phyloP scores from a whole-genome alignment of 2,329 filamentous ascomycete genomes.

The Coniochaeta ligniaria region DNA sequence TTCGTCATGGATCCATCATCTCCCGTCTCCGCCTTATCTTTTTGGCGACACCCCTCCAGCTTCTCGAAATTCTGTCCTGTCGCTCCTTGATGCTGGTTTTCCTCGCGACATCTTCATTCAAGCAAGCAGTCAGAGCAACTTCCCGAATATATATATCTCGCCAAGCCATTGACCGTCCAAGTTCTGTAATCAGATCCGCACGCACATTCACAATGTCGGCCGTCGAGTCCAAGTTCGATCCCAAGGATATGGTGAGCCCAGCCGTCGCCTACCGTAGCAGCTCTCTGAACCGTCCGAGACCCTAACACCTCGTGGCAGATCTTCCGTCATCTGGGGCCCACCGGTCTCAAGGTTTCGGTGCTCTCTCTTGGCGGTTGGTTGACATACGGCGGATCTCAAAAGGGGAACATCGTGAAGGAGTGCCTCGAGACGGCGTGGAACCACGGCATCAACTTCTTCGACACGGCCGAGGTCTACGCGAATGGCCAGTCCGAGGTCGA shows the following conservation, averaged over 20 bases:
- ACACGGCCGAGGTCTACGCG: slow-evolving; percentile 43
- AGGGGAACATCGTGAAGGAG: not conserved
- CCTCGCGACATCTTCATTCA: not conserved
- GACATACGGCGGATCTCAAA: slow-evolving; percentile 55
- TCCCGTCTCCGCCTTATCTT: not conserved
- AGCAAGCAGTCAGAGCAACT: not conserved
- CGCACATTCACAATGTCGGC: not conserved
- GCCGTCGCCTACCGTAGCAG: not conserved
- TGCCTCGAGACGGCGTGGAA: slow-evolving; percentile 58
- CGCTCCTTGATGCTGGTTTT: not conserved
- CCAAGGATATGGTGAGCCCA: slow-evolving; percentile 1
- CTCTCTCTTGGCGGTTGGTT: slow-evolving; percentile 68
- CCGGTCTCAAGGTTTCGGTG: slow-evolving; percentile 66
- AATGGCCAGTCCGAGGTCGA: slow-evolving; percentile 40
- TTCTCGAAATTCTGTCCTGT: not conserved
- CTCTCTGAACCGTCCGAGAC: not conserved
- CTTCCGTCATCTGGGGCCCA: slow-evolving; percentile 18
- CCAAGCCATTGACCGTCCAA: not conserved
- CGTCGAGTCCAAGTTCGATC: slow-evolving; percentile 2
- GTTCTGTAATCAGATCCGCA: not conserved
- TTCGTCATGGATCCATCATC: not conserved
- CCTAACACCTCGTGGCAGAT: not conserved
- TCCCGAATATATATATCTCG: not conserved
- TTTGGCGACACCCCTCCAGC: not conserved
- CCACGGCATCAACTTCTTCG: slow-evolving; percentile 55